Evolutionary conservation across 495 filamentous ascomycete genomes (phyloP), one percentile per base, ranked within the genome.

Genomic region (Aspergillus ellipticus): DNA sequence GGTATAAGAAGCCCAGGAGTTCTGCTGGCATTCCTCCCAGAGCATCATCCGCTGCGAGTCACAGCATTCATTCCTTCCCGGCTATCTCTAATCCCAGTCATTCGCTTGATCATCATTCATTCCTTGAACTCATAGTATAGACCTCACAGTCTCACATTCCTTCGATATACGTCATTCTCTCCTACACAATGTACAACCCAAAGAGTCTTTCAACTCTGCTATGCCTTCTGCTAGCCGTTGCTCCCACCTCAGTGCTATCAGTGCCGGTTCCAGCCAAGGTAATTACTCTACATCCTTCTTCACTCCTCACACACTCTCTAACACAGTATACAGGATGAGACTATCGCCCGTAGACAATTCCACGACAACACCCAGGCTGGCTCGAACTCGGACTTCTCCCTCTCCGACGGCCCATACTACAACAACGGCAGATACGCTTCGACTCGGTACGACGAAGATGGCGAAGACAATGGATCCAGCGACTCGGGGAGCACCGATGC

Each of bases 171-270:
- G 51, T 19, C 6, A 19, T 8, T 20, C 19, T 21, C 52, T 65
- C 20, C 28, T 43, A 4, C 20, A 66, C 46, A 58, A 75, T 74
- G 72, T 62, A 66, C 55, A 61, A 56, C 51, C 59, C 63, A 51
- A 72, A 73, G 55, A 67, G 48, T 41, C 43, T 69, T 57, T 68
- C 69, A 6, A 58, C 72, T 51, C 62, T 71, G 42, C 53, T 77
- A 58, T 70, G 67, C 58, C 66, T 75, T 5, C 20, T 72, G 46
- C 65, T 77, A 19, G 59, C 71, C 45, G 54, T 66, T 33, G 66
- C 65, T 29, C 72, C 73, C 26, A 59, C 63, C 10, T 55, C 67
- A 6, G 65, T 73, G 22, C 60, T 77, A 16, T 62, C 74, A 13
- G 65, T 63, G 16, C 74, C 69, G 4, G 42, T 65, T 33, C 13